Base-by-base conservation (phyloP, 495 filamentous ascomycete genomes). In the Penicillium longicatenatum region DNA sequence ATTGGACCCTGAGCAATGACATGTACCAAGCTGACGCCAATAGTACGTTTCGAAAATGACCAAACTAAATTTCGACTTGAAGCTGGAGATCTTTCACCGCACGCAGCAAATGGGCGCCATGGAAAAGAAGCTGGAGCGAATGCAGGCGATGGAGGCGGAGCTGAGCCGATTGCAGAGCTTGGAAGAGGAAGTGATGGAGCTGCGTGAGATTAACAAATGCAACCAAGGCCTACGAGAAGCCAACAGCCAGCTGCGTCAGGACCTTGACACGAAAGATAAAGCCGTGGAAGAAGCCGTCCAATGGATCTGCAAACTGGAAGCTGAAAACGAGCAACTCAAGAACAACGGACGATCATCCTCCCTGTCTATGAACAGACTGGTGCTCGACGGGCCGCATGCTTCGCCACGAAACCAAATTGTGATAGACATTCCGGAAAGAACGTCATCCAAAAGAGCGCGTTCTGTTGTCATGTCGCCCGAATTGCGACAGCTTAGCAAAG, bases 51-150 rank as follows among this genome's bases (percentile, higher is more conserved):
- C 80, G 2, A 89, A 83, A 47, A 74, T 96, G 45, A 86, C 88
- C 65, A 95, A 95, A 64, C 84, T 93, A 65, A 94, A 96, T 63
- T 97, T 96, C 65, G 89, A 93, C 65, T 77, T 97, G 55, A 96
- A 96, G 70, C 77, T 96, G 47, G 89, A 93, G 58, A 78, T 96
- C 2, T 89, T 84, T 63, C 89, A 96, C 60, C 81, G 87, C 17
- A 69, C 77, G 11, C 78, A 87, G 48, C 84, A 90, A 31, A 79
- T 90, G 59, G 72, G 79, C 16, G 74, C 77, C n/a, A 51, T 92
- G 52, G 88, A 92, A 68, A 82, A 86, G 49, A 91, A 87, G 62
- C 69, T 85, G 26, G 86, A 83, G 10, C 86, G 87, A 48, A 82
- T 91, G 44, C 75, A 88, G 30, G 85, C 89, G 56, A 70, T 91